Conservation (phyloP, 129 eudicot species). For the Flaveria ramosissima region DNA sequence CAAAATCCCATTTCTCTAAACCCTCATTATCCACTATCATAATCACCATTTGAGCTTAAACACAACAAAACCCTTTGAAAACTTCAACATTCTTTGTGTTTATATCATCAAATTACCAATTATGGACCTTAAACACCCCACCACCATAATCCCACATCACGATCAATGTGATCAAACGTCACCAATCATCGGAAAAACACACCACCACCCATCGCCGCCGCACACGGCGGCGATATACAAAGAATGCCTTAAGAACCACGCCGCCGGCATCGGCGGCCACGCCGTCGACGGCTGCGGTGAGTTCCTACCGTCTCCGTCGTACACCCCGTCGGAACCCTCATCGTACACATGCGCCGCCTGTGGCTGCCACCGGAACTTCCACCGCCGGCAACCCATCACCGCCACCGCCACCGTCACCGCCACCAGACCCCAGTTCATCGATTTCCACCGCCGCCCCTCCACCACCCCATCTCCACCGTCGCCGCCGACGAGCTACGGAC, state of each 20-base stretch:
- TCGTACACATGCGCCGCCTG: constrained; percentile 80
- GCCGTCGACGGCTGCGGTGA: constrained; percentile 92
- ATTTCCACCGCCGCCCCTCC: constrained; percentile 42
- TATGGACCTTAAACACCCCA: constrained; percentile 53
- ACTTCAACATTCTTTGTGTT: not conserved
- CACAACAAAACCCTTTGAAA: constrained; percentile 21
- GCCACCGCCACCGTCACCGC: constrained; percentile 33
- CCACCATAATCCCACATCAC: constrained; percentile 36
- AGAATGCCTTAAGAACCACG: constrained; percentile 86
- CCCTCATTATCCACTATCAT: not conserved
- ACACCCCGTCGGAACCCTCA: constrained; percentile 49
- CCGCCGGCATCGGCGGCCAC: constrained; percentile 77
- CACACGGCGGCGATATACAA: constrained; percentile 37
- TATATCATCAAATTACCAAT: constrained; percentile 9
- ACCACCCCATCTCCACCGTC: constrained; percentile 48
- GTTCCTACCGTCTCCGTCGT: constrained; percentile 58
- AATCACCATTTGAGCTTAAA: constrained; percentile 33
- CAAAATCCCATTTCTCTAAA: constrained; percentile 30
- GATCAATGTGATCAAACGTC: constrained; percentile 52
- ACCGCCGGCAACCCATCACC: constrained; percentile 68
- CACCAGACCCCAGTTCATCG: constrained; percentile 47
- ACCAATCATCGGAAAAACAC: constrained; percentile 42
- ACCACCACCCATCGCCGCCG: constrained; percentile 30
- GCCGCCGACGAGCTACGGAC: constrained; percentile 31
- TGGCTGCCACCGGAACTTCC: constrained; percentile 95